phyloP scores from a whole-genome alignment of 192 early-diverging fungal genomes.

The Coemansia sp. region DNA sequence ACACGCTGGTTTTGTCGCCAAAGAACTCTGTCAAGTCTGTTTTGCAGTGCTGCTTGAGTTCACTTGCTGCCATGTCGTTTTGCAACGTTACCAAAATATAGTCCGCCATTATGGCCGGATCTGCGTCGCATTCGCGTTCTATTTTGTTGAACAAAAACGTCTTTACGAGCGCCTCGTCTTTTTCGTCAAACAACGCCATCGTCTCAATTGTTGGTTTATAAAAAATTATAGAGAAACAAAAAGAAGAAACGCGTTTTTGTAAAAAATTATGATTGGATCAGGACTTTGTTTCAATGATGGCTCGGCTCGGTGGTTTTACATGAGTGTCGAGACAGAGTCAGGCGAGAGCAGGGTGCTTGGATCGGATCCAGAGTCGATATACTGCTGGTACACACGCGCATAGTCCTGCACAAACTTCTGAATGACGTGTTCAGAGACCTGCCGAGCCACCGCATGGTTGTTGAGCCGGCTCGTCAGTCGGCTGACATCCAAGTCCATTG shows the following conservation, averaged over 20 bases:
- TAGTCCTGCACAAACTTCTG: constrained; percentile 32
- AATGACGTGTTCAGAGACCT: not conserved
- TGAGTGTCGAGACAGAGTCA: not conserved
- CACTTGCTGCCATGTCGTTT: constrained; percentile 39
- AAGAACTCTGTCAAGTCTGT: constrained; percentile 46
- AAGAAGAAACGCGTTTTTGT: constrained; percentile 7
- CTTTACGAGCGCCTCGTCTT: constrained; percentile 38
- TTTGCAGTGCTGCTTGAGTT: constrained; percentile 39
- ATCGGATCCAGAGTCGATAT: not conserved
- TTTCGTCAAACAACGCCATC: constrained; percentile 43
- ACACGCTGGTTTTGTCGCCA: constrained; percentile 28
- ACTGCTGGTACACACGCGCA: constrained; percentile 9
- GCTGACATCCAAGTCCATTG: constrained; percentile 29
- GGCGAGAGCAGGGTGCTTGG: not conserved
- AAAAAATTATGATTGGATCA: not conserved
- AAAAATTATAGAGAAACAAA: constrained; percentile 5
- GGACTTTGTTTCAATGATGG: too few species aligned
- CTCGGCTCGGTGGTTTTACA: not conserved
- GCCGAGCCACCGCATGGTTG: constrained; percentile 22
- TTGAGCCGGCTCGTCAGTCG: constrained; percentile 24
- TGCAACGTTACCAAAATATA: constrained; percentile 46
- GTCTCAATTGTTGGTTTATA: not conserved
- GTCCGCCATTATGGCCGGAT: constrained; percentile 48
- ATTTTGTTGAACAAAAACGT: constrained; percentile 47
- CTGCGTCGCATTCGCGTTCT: constrained; percentile 40